Evolutionary conservation across 768 basidiomycete species (phyloP), one percentile per base, ranked within the genome.

Genomic region (Tremella yokohamensis): DNA sequence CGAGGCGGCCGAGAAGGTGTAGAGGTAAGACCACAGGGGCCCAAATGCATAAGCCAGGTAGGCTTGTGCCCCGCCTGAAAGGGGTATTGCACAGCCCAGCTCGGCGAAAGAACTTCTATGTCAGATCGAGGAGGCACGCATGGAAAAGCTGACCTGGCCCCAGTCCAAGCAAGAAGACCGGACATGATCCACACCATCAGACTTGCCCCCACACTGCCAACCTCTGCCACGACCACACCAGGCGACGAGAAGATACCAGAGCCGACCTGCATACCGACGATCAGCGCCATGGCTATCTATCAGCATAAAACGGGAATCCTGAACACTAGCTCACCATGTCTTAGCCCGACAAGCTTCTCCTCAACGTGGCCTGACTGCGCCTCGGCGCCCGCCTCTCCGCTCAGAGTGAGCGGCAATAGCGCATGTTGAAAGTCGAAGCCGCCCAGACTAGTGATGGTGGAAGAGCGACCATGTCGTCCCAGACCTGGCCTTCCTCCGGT

Each of bases 231-330:
- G 1, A 97, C 85, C 24, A 97, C 84, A 1, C 94, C 94, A 1
- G 93, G 91, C 4, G 90, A 92, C 2, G 90, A 92, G 78, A 94
- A 96, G 58, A 96, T 96, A 34, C 91, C 91, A 16, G 90, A 93
- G 15, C 91, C 91, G 69, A 87, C 87, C 81, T 93, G 90, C 65
- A 84, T 76, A 7, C 91, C 90, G 16, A 88, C 85, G 61, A 92
- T 83, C 42, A 96, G 79, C 25, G 88, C 90, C 64, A 94, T 83
- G n/a, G 88, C 90, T 90, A 63, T 47, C 12, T 44, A 13, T 56
- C 8, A 61, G 40, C 42, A 50, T 8, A 4, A 7, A 6, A 52
- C 4, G 52, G 16, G 15, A 11, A 49, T 55, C 16, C 18, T 16
- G 42, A 34, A 19, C 57, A 44, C 52, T 50, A 24, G 72, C 83